Evolutionary conservation across 192 early-diverging fungal genomes (phyloP).

Genomic region (Backusella sp.): DNA sequence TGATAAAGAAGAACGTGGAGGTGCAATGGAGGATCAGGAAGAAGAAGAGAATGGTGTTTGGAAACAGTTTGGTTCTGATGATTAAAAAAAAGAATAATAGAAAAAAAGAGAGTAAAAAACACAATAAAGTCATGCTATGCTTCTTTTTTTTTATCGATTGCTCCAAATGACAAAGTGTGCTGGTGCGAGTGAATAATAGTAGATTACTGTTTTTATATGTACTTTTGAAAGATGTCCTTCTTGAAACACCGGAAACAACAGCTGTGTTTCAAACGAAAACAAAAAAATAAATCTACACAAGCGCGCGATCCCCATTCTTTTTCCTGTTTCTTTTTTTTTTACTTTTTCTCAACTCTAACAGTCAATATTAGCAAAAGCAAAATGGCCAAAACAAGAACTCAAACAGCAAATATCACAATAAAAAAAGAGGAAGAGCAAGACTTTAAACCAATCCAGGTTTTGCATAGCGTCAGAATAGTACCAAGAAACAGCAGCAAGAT

Average conservation of each 20-base stretch:
- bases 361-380: neutral
- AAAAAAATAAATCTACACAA: too few relatives aligned
- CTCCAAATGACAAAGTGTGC: too few relatives aligned
- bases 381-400: neutral
- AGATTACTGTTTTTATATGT: too few relatives aligned
- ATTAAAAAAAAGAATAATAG: neutral
- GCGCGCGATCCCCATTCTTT: too few relatives aligned
- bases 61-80: constrained; percentile 32
- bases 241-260: too few relatives aligned
- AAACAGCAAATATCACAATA: neutral
- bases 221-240: too few relatives aligned
- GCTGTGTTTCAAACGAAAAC: too few relatives aligned
- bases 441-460: neutral
- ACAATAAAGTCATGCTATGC: too few relatives aligned
- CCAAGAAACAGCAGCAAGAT: neutral
- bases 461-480: neutral
- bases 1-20: constrained; percentile 58
- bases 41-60: constrained; percentile 62
- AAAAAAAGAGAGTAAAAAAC: neutral
- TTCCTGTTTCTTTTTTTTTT: too few relatives aligned
- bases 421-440: neutral
- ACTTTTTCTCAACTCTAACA: too few relatives aligned
- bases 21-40: constrained; percentile 57
- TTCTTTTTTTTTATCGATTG: too few relatives aligned
- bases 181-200: too few relatives aligned